Conservation (phyloP, 352 stramenopile genomes). For the Globisporangium takayamanum region DNA sequence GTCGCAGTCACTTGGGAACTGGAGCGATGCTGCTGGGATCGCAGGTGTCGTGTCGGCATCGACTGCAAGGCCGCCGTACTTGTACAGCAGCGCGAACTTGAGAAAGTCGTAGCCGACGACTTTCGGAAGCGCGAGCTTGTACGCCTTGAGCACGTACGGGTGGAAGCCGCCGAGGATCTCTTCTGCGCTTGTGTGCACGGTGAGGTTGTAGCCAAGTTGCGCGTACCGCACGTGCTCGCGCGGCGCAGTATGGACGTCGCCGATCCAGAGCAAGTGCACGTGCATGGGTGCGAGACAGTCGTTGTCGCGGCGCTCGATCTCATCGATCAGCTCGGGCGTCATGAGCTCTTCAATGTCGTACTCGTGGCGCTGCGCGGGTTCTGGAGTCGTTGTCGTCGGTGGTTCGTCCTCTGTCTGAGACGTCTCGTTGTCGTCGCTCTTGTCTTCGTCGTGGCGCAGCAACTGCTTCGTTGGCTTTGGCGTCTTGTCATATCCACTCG, state of each 20-base stretch:
- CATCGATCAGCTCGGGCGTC: slow-evolving; percentile 3
- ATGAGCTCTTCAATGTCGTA: slow-evolving; percentile 5
- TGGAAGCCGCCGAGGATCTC: slow-evolving; percentile 11
- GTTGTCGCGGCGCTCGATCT: slow-evolving; percentile 1
- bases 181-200: slow-evolving; percentile 11
- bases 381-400: neutral
- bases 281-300: slow-evolving; percentile 6
- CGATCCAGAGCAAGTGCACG: slow-evolving; percentile 17
- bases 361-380: neutral
- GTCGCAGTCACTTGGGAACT: slow-evolving; percentile 5
- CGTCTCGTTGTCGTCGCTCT: neutral
- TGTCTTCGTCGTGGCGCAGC: neutral
- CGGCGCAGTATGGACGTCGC: slow-evolving; percentile 6
- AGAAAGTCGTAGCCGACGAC: slow-evolving; percentile 16
- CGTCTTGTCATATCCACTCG: neutral
- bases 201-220: slow-evolving; percentile 8
- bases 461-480: neutral
- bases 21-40: neutral
- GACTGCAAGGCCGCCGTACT: slow-evolving; percentile 10
- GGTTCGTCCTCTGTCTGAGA: neutral
- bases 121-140: slow-evolving; percentile 7
- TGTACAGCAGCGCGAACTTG: slow-evolving; percentile 17
- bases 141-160: slow-evolving; percentile 11
- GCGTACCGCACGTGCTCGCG: neutral
- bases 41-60: slow-evolving; percentile 11